These are phyloP conservation scores for Theobroma grandiflorum DNA, from an alignment of 441 rosid genomes.

Conservation along the genomic window DNA sequence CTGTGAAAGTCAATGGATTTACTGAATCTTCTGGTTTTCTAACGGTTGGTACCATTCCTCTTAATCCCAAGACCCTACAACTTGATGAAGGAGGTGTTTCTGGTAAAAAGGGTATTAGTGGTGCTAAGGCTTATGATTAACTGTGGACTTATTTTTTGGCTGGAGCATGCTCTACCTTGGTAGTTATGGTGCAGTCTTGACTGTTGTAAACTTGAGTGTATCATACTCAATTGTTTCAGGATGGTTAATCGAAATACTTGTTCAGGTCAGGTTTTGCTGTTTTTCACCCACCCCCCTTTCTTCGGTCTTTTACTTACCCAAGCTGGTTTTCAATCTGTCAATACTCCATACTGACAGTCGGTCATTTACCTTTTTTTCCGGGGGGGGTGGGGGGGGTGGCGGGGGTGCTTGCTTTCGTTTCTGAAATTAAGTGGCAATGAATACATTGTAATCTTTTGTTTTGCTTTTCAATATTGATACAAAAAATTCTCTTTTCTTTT, in stretches of 20 bases:
- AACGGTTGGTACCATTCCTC: slow-evolving; percentile 70
- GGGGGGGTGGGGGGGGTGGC: no score
- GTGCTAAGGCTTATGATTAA: slow-evolving; percentile 21
- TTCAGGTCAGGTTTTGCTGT: slow-evolving; percentile 1
- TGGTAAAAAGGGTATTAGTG: slow-evolving; percentile 23
- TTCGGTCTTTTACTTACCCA: not conserved
- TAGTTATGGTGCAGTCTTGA: slow-evolving; percentile 20
- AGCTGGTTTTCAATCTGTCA: not conserved
- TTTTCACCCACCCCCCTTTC: not conserved
- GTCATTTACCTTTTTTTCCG: not conserved
- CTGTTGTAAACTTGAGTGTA: slow-evolving; percentile 23
- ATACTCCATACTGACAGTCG: not conserved
- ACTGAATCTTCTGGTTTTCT: slow-evolving; percentile 52
- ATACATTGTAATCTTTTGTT: slow-evolving; percentile 2
- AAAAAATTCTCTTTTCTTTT: not conserved
- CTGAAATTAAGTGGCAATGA: not conserved
- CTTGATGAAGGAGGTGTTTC: slow-evolving; percentile 33
- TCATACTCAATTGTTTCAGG: slow-evolving; percentile 6
- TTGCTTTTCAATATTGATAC: slow-evolving; percentile 14
- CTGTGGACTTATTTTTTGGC: slow-evolving; percentile 6
- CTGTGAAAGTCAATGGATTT: slow-evolving; percentile 66
- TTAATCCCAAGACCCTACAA: slow-evolving; percentile 56
- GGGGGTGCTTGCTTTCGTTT: not conserved
- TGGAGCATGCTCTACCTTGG: slow-evolving; percentile 19
- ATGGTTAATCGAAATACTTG: not conserved